A percentile compares a stretch with the other conserved stretches of the same genome.
Evolutionary conservation across 2,329 filamentous ascomycete genomes (phyloP).

Genomic region (Nigrospora sphaerica): DNA sequence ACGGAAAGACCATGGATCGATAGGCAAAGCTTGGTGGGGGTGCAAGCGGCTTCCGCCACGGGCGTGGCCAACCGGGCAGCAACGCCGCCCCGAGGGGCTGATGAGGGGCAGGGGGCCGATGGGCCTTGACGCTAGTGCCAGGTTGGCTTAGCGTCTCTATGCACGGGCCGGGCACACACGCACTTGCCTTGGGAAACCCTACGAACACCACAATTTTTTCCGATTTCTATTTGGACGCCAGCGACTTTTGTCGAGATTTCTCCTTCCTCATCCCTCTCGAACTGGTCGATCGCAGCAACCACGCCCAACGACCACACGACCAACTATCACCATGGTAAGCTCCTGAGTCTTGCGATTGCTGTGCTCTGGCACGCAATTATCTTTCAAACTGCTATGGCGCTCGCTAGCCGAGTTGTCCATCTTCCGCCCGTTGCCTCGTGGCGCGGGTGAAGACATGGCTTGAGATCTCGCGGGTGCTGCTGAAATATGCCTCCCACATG

Average conservation of each 20-base stretch:
- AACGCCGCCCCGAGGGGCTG: no score
- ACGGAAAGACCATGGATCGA: no score
- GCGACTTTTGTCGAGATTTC: conserved; percentile 20
- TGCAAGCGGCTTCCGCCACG: no score
- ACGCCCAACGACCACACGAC: conserved; percentile 37
- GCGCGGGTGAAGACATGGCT: conserved; percentile 58
- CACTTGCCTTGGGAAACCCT: conserved; percentile 13
- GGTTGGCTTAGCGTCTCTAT: background rate
- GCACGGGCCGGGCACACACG: conserved; percentile 1
- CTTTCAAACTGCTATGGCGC: conserved; percentile 16
- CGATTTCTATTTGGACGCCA: conserved; percentile 7
- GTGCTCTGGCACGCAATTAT: conserved; percentile 15
- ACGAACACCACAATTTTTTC: conserved; percentile 16
- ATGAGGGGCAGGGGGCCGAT: no score
- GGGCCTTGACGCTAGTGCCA: background rate
- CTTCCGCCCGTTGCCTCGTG: conserved; percentile 35
- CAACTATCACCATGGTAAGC: conserved; percentile 58
- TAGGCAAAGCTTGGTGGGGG: no score
- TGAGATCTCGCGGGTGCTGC: conserved; percentile 43
- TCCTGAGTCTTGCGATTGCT: conserved; percentile 17
- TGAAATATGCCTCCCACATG: conserved; percentile 43
- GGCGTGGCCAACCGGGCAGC: no score
- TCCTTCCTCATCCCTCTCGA: conserved; percentile 23
- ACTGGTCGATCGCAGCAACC: conserved; percentile 34
- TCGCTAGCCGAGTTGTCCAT: conserved; percentile 25